Base-by-base conservation (phyloP, 1,139 yeast species). In the Pichia sp. region DNA sequence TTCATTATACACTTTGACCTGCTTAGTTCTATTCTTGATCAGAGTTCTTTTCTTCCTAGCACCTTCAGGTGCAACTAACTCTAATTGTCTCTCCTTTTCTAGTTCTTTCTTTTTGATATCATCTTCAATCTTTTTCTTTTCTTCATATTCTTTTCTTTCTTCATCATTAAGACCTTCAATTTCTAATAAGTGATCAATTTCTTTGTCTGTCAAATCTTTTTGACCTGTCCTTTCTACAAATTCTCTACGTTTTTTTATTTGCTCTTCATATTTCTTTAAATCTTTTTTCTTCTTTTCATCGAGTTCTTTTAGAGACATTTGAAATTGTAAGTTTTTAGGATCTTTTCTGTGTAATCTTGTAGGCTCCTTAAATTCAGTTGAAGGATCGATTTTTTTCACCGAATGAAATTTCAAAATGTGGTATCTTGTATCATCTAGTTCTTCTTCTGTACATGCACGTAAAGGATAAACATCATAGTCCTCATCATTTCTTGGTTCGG, bases 301-400 rank as follows among this genome's bases (percentile, higher is more conserved):
- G 45, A 77, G 66, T 52, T 80, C 86, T 53, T 75, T 69, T 52
- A 81, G 59, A 2, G 84, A 82, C 54, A 85, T 67, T 64, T 86
- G 95, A 58, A 85, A 85, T 60, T 86, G 96, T 61, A 90, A 70
- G 59, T 86, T 86, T 55, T 88, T 75, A 1, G 97, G 96, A 62
- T 90, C 97, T 60, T 90, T 88, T 55, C 97, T 74, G 62, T 88
- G 96, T 57, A 90, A 69, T 54, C 96, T 70, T 23, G 90, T 83
- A 0, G 98, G 98, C 48, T 76, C 75, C 43, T 79, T 80, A 62
- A 90, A 90, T 52, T 81, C 81, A 35, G 71, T 69, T 27, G 45
- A 37, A 5, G 94, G 92, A 52, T 85, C 85, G 33, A 92, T 82
- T 40, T 75, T 73, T 54, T 77, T 75, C 51, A 80, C 79, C 36